Evolutionary conservation across 2,329 filamentous ascomycete genomes (phyloP).

Genomic region (Colletotrichum nymphaeae): DNA sequence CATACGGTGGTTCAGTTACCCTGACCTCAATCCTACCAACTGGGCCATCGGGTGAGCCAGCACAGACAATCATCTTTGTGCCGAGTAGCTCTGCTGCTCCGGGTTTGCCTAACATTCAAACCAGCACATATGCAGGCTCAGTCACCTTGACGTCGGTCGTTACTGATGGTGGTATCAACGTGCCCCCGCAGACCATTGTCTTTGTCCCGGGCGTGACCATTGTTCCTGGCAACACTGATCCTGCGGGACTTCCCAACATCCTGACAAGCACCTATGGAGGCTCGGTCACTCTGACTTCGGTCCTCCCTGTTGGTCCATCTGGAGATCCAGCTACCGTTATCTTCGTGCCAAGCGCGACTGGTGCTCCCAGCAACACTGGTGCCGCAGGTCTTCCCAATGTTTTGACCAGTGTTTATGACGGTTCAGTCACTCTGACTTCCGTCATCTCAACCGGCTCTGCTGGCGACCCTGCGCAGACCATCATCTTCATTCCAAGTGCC

Average conservation of each 20-base stretch:
- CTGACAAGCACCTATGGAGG: slow-evolving; percentile 8
- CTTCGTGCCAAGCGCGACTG: slow-evolving; percentile 5
- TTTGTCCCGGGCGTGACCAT: not conserved
- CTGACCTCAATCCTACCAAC: no score
- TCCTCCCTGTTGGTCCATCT: not conserved
- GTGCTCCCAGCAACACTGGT: not conserved
- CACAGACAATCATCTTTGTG: slow-evolving; percentile 8
- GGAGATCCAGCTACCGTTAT: not conserved
- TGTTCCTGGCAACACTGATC: not conserved
- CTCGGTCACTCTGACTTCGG: not conserved
- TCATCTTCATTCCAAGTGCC: slow-evolving; percentile 1
- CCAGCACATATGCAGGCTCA: slow-evolving; percentile 9
- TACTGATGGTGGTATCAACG: not conserved
- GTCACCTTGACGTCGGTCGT: not conserved
- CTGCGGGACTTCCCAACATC: not conserved
- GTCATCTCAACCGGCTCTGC: not conserved
- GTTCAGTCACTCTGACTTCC: not conserved
- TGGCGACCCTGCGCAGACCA: not conserved
- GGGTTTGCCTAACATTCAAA: not conserved
- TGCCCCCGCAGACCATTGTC: not conserved
- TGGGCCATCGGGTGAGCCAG: no score
- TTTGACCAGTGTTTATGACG: slow-evolving; percentile 17
- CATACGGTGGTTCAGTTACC: no score
- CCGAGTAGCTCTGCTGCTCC: not conserved
- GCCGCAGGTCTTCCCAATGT: not conserved